A percentile compares a stretch with the other conserved stretches of the same genome.
These are phyloP conservation scores for Alternaria tenuissima DNA, from an alignment of 2,329 filamentous ascomycete species.

Conservation along the genomic window DNA sequence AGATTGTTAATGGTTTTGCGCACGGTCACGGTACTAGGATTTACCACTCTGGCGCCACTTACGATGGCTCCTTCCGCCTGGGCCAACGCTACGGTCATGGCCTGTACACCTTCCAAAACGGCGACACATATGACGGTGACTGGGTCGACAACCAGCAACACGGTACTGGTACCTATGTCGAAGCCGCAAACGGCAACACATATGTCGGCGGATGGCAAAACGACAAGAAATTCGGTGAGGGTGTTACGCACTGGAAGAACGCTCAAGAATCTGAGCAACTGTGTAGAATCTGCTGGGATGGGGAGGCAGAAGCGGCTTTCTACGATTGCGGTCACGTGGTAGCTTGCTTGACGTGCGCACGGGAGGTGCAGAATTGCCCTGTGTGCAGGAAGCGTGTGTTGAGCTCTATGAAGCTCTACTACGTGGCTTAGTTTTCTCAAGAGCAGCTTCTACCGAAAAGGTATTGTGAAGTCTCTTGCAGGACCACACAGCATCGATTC, in stretches of 20 bases:
- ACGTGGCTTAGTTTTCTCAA: conserved; percentile 41
- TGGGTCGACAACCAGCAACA: conserved; percentile 71
- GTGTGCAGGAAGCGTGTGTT: conserved; percentile 67
- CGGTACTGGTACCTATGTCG: conserved; percentile 65
- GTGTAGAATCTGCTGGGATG: conserved; percentile 70
- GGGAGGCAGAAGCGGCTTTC: conserved; percentile 67
- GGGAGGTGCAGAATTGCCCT: conserved; percentile 66
- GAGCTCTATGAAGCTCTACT: conserved; percentile 66
- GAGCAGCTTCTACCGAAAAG: neutral
- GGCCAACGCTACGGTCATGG: conserved; percentile 64
- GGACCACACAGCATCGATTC: neutral
- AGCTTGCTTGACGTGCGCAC: conserved; percentile 67
- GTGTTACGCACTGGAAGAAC: conserved; percentile 68
- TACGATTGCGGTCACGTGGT: conserved; percentile 71
- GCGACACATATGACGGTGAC: conserved; percentile 66
- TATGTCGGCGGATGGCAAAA: conserved; percentile 69
- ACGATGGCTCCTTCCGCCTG: conserved; percentile 63
- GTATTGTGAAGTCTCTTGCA: neutral
- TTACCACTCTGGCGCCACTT: conserved; percentile 63
- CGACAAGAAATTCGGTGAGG: conserved; percentile 67
- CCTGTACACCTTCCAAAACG: conserved; percentile 69
- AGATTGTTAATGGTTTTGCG: conserved; percentile 55
- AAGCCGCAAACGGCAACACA: conserved; percentile 66
- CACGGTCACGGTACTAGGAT: conserved; percentile 66
- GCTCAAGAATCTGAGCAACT: conserved; percentile 67